Base-by-base conservation (phyloP, 352 stramenopile species). In the Hyaloperonospora brassicae region DNA sequence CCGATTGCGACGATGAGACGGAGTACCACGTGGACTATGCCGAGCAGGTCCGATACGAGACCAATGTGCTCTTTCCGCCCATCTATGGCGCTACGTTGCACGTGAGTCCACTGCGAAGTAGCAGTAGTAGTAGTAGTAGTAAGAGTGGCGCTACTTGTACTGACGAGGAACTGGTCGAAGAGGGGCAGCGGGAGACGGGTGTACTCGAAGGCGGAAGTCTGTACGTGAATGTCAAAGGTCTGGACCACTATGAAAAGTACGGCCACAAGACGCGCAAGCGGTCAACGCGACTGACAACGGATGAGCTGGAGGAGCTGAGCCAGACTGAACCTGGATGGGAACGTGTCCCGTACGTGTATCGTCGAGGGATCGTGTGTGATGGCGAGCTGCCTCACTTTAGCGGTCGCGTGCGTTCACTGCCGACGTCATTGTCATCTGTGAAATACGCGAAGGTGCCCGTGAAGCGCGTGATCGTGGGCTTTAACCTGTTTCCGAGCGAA, bases 1-100 rank as follows among this genome's bases (percentile, higher is more conserved):
- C 73, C 8, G 72, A 75, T 61, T 78, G 64, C 48, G 43, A 77
- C 35, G 74, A 84, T 62, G 70, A 81, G 62, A 82, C 76, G 22
- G 71, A 81, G 51, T 87, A 87, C 40, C 77, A 87, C 51, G 61
- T 87, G 25, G 77, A 87, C 62, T 87, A 87, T 50, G 77, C 77
- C 11, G 77, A 87, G 57, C 74, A 79, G 61, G 72, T 87, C 41
- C 70, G 77, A 41, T 87, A 67, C 57, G 73, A 87, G 65, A 84
- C 77, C n/a, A 87, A 87, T 48, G 68, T 86, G 3, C 66, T 83
- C 7, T 69, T 87, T 31, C 76, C 75, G 7, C 76, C 79, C 2
- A 72, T 88, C 47, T 90, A 88, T 62, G 77, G 79, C 34, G 76
- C 77, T 27, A 90, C 79, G 41, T 57, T 90, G 35, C 79, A 90